Percentiles rank a stretch among this genome's conserved stretches.
Conservation (phyloP, 208 protist genomes). For the Leishmania lainsoni region DNA sequence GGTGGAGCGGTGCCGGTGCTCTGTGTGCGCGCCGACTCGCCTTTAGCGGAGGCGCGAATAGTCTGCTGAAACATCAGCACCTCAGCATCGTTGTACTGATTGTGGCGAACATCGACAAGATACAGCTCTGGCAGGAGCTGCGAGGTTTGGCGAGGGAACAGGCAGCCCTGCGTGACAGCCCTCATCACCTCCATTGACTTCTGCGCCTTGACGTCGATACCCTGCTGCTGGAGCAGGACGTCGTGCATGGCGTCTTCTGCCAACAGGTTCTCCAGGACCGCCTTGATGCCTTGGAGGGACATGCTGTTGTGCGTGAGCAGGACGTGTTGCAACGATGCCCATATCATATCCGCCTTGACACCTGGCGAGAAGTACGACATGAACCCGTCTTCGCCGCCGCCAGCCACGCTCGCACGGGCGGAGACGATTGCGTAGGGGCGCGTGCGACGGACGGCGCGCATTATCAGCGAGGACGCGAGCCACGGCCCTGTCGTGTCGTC, state of each 20-base stretch:
- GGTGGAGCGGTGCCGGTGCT: not conserved
- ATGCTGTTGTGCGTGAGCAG: slow-evolving; percentile 52
- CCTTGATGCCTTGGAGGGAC: slow-evolving; percentile 38
- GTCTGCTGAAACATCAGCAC: not conserved
- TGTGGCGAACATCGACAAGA: slow-evolving; percentile 32
- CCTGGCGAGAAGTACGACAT: slow-evolving; percentile 25
- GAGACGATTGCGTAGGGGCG: slow-evolving; percentile 27
- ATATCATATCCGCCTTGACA: slow-evolving; percentile 36
- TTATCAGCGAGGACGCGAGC: slow-evolving; percentile 18
- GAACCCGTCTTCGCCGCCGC: slow-evolving; percentile 7
- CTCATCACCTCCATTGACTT: slow-evolving; percentile 7
- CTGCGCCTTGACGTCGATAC: slow-evolving; percentile 21
- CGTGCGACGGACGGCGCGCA: slow-evolving; percentile 24
- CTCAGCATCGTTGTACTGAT: slow-evolving; percentile 32
- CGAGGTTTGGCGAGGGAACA: slow-evolving; percentile 5
- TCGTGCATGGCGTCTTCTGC: slow-evolving; percentile 31
- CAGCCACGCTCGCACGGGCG: slow-evolving; percentile 4
- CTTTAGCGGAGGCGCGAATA: not conserved
- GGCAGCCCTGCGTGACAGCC: slow-evolving; percentile 6
- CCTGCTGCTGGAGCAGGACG: slow-evolving; percentile 28
- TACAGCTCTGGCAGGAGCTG: slow-evolving; percentile 35
- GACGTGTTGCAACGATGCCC: slow-evolving; percentile 45
- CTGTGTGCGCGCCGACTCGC: not conserved
- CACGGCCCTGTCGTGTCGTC: slow-evolving; percentile 19
- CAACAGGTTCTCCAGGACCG: slow-evolving; percentile 33